A percentile compares a stretch with the other conserved stretches of the same genome.
phyloP scores from a whole-genome alignment of 2,329 filamentous ascomycete species.

The Intubia oerlemansii region DNA sequence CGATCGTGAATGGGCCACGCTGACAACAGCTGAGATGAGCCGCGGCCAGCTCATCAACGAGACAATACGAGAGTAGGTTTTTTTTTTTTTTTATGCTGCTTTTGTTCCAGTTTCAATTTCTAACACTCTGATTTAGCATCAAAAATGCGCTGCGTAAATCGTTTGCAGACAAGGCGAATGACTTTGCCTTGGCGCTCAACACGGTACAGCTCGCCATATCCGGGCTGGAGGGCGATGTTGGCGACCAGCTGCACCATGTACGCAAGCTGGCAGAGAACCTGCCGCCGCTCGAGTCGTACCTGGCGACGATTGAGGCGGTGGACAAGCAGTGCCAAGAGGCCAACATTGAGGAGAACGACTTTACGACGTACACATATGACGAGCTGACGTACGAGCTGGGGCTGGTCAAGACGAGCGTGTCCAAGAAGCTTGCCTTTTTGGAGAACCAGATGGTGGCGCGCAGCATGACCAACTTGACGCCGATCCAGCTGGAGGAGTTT shows the following conservation, averaged over 20 bases:
- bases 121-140: conserved; percentile 41
- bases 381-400: conserved; percentile 86
- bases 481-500: conserved; percentile 95
- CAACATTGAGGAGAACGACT: conserved; percentile 98
- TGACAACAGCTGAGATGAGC: conserved; percentile 70
- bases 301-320: conserved; percentile 67
- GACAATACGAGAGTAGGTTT: conserved; percentile 70
- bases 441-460: conserved; percentile 97
- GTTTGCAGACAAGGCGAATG: conserved; percentile 96
- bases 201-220: conserved; percentile 90
- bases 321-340: conserved; percentile 84
- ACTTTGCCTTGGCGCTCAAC: conserved; percentile 87
- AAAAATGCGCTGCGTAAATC: conserved; percentile 83
- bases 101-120: background rate
- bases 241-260: conserved; percentile 82
- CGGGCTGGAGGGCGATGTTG: conserved; percentile 88
- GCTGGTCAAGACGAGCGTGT: conserved; percentile 75
- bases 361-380: conserved; percentile 97
- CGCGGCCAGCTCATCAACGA: conserved; percentile 92
- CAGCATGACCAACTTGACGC: conserved; percentile 96
- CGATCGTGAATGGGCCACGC: conserved; percentile 58
- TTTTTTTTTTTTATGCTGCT: background rate
- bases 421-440: conserved; percentile 89
- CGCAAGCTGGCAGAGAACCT: conserved; percentile 68
- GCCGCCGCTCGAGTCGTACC: conserved; percentile 72